Percentiles rank a stretch among this genome's conserved stretches.
These are phyloP conservation scores for Trichomonas tenax DNA, from an alignment of 208 protist species.

Conservation along the genomic window DNA sequence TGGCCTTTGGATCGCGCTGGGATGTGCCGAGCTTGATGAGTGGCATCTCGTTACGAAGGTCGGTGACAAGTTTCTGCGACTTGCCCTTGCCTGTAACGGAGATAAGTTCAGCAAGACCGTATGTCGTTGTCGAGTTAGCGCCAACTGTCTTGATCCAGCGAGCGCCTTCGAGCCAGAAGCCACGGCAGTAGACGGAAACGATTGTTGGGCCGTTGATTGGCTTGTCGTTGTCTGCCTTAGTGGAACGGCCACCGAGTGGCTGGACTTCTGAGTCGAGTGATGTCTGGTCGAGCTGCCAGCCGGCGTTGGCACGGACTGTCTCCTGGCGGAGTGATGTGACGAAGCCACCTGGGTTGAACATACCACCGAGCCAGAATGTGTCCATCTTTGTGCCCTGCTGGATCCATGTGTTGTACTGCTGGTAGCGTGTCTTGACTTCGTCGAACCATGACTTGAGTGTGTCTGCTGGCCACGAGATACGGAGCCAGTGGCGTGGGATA, in stretches of 20 bases:
- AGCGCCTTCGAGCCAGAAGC: slow-evolving; percentile 84
- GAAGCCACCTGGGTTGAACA: slow-evolving; percentile 94
- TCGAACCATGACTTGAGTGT: slow-evolving; percentile 78
- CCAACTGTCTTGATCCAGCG: slow-evolving; percentile 68
- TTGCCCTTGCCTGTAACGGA: background rate
- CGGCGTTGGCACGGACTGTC: slow-evolving; percentile 51
- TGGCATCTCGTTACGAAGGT: slow-evolving; percentile 59
- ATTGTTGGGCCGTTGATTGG: slow-evolving; percentile 54
- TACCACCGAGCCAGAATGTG: slow-evolving; percentile 80
- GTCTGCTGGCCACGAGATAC: slow-evolving; percentile 40
- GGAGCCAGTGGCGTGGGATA: slow-evolving; percentile 66
- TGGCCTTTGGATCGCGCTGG: slow-evolving; percentile 44
- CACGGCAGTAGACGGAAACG: slow-evolving; percentile 84
- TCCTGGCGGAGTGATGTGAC: slow-evolving; percentile 92
- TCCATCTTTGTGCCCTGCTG: slow-evolving; percentile 58
- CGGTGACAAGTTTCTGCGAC: background rate
- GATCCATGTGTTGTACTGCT: slow-evolving; percentile 80
- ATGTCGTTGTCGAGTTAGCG: slow-evolving; percentile 49
- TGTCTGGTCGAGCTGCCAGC: slow-evolving; percentile 87
- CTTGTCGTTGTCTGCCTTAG: slow-evolving; percentile 40
- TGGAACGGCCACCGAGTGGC: slow-evolving; percentile 41
- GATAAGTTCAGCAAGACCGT: slow-evolving; percentile 74
- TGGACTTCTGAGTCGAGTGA: slow-evolving; percentile 72
- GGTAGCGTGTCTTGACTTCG: slow-evolving; percentile 70
- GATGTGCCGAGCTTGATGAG: slow-evolving; percentile 76